These are phyloP conservation scores for Aschersonia sp. DNA, from an alignment of 2,329 filamentous ascomycete genomes.

Conservation along the genomic window DNA sequence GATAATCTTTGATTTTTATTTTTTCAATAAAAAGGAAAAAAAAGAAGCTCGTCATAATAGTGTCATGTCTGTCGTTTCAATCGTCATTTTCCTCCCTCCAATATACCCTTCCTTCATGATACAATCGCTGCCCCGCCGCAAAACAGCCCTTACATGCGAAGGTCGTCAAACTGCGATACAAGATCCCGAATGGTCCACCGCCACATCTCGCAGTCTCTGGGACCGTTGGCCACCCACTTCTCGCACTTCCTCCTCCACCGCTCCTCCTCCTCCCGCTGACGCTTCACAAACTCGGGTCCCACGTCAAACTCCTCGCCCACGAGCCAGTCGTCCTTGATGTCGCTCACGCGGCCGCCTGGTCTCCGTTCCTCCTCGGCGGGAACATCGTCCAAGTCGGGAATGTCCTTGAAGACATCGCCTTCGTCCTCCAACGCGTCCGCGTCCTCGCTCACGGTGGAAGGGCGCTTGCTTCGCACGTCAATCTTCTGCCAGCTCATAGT, in stretches of 20 bases:
- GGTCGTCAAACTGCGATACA: slow-evolving; percentile 27
- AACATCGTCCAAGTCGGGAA: slow-evolving; percentile 78
- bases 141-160: slow-evolving; percentile 10
- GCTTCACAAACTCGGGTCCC: slow-evolving; percentile 79
- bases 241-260: slow-evolving; percentile 81
- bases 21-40: neutral
- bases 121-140: too few species aligned
- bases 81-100: neutral
- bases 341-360: slow-evolving; percentile 37
- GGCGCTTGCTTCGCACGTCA: slow-evolving; percentile 27
- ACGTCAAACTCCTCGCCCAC: slow-evolving; percentile 97
- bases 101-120: too few species aligned
- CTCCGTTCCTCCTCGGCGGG: slow-evolving; percentile 33
- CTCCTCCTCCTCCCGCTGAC: slow-evolving; percentile 83
- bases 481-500: slow-evolving; percentile 97
- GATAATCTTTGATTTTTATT: neutral
- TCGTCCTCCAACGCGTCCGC: slow-evolving; percentile 53
- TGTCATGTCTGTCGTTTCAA: slow-evolving; percentile 5
- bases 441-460: slow-evolving; percentile 36
- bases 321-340: slow-evolving; percentile 62
- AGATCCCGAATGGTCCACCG: slow-evolving; percentile 62
- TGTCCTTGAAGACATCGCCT: slow-evolving; percentile 85
- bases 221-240: slow-evolving; percentile 58
- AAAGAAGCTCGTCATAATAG: slow-evolving; percentile 1
- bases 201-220: slow-evolving; percentile 48